Conservation (phyloP, 2,329 filamentous ascomycete genomes). For the Triangularia setosa region DNA sequence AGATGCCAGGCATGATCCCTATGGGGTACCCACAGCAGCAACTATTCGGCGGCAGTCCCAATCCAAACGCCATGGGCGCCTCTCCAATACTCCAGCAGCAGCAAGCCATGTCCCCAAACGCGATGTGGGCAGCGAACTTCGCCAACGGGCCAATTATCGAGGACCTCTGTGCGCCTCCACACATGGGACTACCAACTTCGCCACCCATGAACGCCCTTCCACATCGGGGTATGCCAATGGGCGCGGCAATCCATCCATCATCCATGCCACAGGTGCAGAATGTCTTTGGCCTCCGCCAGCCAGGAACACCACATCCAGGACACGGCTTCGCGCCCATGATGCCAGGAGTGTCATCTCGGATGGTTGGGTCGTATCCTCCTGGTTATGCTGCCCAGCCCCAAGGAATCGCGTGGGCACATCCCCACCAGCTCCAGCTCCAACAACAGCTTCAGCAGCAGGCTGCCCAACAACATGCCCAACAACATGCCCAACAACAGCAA, state of each 20-base stretch:
- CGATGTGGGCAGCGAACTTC: constrained; percentile 15
- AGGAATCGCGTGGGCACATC: neutral
- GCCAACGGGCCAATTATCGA: constrained; percentile 22
- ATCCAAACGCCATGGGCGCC: neutral
- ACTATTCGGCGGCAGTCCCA: neutral
- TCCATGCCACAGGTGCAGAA: constrained; percentile 17
- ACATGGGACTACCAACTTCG: constrained; percentile 2
- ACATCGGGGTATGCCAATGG: constrained; percentile 2
- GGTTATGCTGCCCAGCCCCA: constrained; percentile 4
- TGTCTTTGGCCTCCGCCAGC: constrained; percentile 16
- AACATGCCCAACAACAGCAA: neutral
- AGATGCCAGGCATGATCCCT: constrained; percentile 15
- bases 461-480: neutral
- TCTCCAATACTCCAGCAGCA: constrained; percentile 13
- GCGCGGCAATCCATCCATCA: constrained; percentile 9
- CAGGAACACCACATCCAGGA: constrained; percentile 4
- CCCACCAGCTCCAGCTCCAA: neutral
- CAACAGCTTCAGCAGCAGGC: neutral
- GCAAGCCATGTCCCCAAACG: constrained; percentile 5
- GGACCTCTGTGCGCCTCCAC: constrained; percentile 18
- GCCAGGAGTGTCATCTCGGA: neutral
- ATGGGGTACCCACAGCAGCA: constrained; percentile 1
- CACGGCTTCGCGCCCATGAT: neutral
- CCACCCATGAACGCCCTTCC: constrained; percentile 11
- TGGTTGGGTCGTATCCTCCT: constrained; percentile 11